phyloP scores from a whole-genome alignment of 768 basidiomycete genomes.

The Trametes cinnabarina region DNA sequence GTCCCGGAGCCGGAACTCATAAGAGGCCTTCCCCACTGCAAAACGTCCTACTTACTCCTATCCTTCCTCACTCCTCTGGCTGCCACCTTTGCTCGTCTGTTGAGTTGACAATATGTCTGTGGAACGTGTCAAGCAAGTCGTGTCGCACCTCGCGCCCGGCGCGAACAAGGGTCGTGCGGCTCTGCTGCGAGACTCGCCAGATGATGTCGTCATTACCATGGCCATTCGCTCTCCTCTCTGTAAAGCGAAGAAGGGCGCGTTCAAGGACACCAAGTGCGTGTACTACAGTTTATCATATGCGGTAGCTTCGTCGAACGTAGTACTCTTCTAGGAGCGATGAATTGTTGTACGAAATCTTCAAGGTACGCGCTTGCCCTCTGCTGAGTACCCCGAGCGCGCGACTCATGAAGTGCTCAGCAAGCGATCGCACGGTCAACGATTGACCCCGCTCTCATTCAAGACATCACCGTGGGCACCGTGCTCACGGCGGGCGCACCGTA shows the following conservation, averaged over 20 bases:
- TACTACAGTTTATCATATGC: no score
- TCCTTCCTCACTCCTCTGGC: not conserved
- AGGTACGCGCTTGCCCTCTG: slow-evolving; percentile 39
- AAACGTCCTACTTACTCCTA: not conserved
- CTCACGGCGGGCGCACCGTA: slow-evolving; percentile 64
- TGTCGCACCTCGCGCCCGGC: slow-evolving; percentile 50
- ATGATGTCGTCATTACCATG: slow-evolving; percentile 83
- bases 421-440: slow-evolving; percentile 55
- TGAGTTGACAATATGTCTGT: slow-evolving; percentile 28
- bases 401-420: slow-evolving; percentile 41
- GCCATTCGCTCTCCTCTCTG: slow-evolving; percentile 75
- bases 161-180: slow-evolving; percentile 45
- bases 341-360: slow-evolving; percentile 78
- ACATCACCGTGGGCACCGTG: slow-evolving; percentile 80
- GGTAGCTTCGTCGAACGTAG: no score
- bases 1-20: not conserved
- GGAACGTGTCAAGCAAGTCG: slow-evolving; percentile 67
- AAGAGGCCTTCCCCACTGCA: not conserved
- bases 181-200: slow-evolving; percentile 56
- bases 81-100: not conserved
- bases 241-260: slow-evolving; percentile 73
- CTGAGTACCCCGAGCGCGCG: slow-evolving; percentile 15
- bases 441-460: slow-evolving; percentile 64
- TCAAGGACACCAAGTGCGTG: slow-evolving; percentile 66
- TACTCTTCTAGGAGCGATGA: slow-evolving; percentile 62